Percentiles rank a stretch among this genome's conserved stretches.
Evolutionary conservation across 169 alveolate species (phyloP).

Genomic region (Eimeria tenella): DNA sequence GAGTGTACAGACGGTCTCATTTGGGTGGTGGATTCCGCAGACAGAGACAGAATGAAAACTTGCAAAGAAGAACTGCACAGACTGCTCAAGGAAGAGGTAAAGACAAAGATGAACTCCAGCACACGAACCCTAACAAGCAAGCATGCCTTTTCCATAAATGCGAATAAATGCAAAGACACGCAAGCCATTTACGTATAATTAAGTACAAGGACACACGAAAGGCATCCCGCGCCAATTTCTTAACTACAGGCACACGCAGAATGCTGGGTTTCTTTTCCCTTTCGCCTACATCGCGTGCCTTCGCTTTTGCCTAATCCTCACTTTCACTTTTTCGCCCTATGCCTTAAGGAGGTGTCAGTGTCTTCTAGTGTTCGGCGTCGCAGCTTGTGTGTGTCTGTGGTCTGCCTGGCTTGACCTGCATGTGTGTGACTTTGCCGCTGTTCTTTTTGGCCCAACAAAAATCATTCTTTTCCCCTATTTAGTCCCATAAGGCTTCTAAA

Average conservation of each 20-base stretch:
- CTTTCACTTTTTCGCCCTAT: not conserved
- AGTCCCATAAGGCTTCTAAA: too few species aligned
- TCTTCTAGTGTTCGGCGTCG: too few species aligned
- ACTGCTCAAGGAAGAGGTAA: conserved; percentile 95
- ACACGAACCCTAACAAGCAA: not conserved
- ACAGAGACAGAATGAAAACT: conserved; percentile 95
- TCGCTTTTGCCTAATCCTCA: not conserved
- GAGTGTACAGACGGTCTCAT: conserved; percentile 99
- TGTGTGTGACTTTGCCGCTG: too few species aligned
- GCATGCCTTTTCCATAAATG: not conserved
- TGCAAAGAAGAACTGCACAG: conserved; percentile 96
- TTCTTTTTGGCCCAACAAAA: too few species aligned
- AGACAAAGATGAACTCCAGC: not conserved
- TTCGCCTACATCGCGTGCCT: not conserved
- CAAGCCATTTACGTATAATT: too few species aligned
- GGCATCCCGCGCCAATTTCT: too few species aligned
- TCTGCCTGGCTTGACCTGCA: too few species aligned
- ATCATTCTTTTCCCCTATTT: too few species aligned
- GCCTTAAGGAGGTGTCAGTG: not conserved
- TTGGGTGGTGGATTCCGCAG: conserved; percentile 95
- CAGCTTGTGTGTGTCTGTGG: too few species aligned
- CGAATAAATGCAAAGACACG: not conserved
- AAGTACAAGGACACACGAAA: too few species aligned
- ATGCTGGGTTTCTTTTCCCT: not conserved
- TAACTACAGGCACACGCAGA: too few species aligned